Percentiles rank a stretch among this genome's conserved stretches.
Evolutionary conservation across 371 early-diverging fungal species (phyloP).

Genomic region (Mucor ambiguus): DNA sequence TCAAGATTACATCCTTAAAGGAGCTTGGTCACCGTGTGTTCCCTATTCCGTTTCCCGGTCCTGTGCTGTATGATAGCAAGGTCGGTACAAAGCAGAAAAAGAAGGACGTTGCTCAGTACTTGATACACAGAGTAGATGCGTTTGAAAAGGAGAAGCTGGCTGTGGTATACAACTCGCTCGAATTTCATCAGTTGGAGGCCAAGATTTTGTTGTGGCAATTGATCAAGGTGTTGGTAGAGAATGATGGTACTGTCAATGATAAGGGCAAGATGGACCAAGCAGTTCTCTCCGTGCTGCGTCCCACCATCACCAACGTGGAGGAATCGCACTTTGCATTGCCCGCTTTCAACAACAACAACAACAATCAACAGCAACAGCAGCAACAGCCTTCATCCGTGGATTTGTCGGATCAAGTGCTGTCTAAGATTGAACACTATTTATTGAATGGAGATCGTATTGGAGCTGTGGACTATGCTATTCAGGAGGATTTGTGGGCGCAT

Average conservation of each 20-base stretch:
- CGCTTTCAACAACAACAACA: slow-evolving; percentile 26
- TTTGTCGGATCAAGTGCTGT: slow-evolving; percentile 39
- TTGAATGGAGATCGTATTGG: slow-evolving; percentile 74
- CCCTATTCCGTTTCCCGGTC: slow-evolving; percentile 49
- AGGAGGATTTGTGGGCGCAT: slow-evolving; percentile 83
- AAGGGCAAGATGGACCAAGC: slow-evolving; percentile 61
- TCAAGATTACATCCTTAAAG: slow-evolving; percentile 55
- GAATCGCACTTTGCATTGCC: slow-evolving; percentile 43
- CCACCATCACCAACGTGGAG: slow-evolving; percentile 25
- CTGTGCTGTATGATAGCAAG: slow-evolving; percentile 60
- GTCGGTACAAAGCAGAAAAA: slow-evolving; percentile 62
- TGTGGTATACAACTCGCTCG: slow-evolving; percentile 28
- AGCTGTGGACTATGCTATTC: slow-evolving; percentile 76
- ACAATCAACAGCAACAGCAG: slow-evolving; percentile 10
- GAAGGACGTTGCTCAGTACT: slow-evolving; percentile 64
- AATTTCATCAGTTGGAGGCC: slow-evolving; percentile 30
- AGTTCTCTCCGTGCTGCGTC: slow-evolving; percentile 50
- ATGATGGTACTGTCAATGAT: slow-evolving; percentile 68
- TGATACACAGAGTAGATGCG: slow-evolving; percentile 52
- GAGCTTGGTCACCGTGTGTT: slow-evolving; percentile 7
- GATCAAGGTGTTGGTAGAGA: slow-evolving; percentile 62
- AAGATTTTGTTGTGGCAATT: slow-evolving; percentile 64
- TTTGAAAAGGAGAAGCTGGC: slow-evolving; percentile 35
- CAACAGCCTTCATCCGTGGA: slow-evolving; percentile 19
- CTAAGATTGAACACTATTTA: slow-evolving; percentile 65